Conservation (phyloP, 2,329 filamentous ascomycete species). For the Exophiala viscosa region DNA sequence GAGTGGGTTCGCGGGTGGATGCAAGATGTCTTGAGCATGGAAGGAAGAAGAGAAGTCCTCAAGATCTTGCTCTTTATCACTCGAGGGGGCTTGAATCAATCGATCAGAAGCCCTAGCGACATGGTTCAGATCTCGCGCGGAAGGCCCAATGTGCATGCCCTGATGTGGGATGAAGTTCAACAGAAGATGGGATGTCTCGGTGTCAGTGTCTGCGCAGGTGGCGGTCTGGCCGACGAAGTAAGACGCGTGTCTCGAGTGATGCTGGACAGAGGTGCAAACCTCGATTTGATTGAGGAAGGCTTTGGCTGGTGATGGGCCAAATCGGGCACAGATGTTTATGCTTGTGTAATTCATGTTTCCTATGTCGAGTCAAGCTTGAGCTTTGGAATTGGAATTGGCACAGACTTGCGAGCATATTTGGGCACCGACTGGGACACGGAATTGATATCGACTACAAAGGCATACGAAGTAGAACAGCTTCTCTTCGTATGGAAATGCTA, state of each 20-base stretch:
- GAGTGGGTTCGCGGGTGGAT: slow-evolving; percentile 93
- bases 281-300: slow-evolving; percentile 74
- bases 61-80: slow-evolving; percentile 89
- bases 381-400: neutral
- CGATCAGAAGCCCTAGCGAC: slow-evolving; percentile 70
- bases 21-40: slow-evolving; percentile 72
- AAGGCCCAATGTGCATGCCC: slow-evolving; percentile 72
- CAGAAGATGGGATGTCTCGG: slow-evolving; percentile 84
- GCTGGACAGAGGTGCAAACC: slow-evolving; percentile 53
- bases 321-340: neutral
- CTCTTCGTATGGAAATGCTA: neutral
- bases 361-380: too few relatives aligned
- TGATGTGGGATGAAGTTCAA: slow-evolving; percentile 78
- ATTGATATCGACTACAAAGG: neutral
- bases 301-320: slow-evolving; percentile 47
- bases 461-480: neutral
- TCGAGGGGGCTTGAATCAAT: slow-evolving; percentile 74
- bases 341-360: neutral
- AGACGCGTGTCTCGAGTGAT: slow-evolving; percentile 64
- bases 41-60: slow-evolving; percentile 74
- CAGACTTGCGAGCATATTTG: neutral
- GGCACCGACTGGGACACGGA: neutral
- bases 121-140: slow-evolving; percentile 92
- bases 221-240: slow-evolving; percentile 71
- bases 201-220: slow-evolving; percentile 75